phyloP scores from a whole-genome alignment of 2,329 filamentous ascomycete genomes.

The Venturia oleaginea region DNA sequence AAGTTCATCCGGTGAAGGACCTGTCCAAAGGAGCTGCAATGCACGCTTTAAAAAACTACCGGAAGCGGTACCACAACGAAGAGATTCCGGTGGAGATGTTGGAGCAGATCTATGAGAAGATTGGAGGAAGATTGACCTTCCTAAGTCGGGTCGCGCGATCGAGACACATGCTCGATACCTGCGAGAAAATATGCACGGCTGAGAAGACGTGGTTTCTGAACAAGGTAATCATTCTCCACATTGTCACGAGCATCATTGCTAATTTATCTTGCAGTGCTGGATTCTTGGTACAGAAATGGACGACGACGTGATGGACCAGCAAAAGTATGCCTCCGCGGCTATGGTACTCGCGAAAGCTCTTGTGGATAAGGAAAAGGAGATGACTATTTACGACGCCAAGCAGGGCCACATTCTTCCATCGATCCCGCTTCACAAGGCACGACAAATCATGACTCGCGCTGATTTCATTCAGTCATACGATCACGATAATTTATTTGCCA shows the following conservation, averaged over 20 bases:
- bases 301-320: conserved; percentile 96
- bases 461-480: conserved; percentile 93
- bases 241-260: background rate
- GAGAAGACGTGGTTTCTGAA: conserved; percentile 76
- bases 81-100: conserved; percentile 46
- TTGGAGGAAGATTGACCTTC: conserved; percentile 83
- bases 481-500: conserved; percentile 89
- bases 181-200: conserved; percentile 59
- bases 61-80: conserved; percentile 67
- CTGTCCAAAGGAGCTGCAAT: conserved; percentile 71
- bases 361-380: conserved; percentile 69
- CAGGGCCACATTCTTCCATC: conserved; percentile 69
- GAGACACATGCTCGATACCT: conserved; percentile 67
- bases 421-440: conserved; percentile 71
- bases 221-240: conserved; percentile 31
- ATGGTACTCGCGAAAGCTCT: conserved; percentile 89
- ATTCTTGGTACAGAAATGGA: conserved; percentile 73
- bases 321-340: conserved; percentile 88
- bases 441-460: conserved; percentile 46
- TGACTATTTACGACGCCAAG: conserved; percentile 53
- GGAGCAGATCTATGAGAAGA: conserved; percentile 71
- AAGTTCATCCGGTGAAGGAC: conserved; percentile 79
- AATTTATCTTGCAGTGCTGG: conserved; percentile 43
- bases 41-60: conserved; percentile 66
- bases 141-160: conserved; percentile 86